These are phyloP conservation scores for Camellia granthamiana DNA, from an alignment of 148 eudicot species.

Conservation along the genomic window DNA sequence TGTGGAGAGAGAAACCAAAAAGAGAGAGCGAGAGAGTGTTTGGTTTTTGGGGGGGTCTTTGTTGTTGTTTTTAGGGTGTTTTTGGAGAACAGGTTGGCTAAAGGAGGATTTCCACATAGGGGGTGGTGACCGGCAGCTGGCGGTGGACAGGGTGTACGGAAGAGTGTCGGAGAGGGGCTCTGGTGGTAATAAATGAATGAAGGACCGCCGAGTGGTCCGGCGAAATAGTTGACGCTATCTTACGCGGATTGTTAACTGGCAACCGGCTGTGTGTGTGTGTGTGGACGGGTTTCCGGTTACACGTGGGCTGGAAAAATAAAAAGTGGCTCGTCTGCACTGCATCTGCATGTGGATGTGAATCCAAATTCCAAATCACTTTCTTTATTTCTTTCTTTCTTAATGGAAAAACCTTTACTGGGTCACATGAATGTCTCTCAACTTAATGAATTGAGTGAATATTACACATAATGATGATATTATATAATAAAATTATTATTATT, in stretches of 20 bases:
- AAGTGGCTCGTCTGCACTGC: background rate
- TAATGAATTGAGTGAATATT: no score
- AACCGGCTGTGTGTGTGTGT: conserved; percentile 21
- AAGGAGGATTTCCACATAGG: conserved; percentile 10
- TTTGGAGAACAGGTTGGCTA: conserved; percentile 41
- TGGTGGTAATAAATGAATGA: background rate
- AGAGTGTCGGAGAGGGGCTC: background rate
- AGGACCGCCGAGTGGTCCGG: background rate
- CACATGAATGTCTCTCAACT: conserved; percentile 7
- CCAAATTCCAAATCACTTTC: background rate
- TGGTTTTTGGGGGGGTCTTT: conserved; percentile 4
- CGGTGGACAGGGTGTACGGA: conserved; percentile 23
- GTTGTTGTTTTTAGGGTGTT: conserved; percentile 18
- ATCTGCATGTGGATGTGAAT: conserved; percentile 1
- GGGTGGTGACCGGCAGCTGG: conserved; percentile 42
- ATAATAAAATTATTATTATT: no score
- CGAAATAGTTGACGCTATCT: conserved; percentile 14
- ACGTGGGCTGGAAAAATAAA: background rate
- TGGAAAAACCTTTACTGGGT: background rate
- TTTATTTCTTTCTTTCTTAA: background rate
- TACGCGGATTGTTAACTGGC: conserved; percentile 26
- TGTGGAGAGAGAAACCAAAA: background rate
- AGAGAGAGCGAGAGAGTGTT: conserved; percentile 17
- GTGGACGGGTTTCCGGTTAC: conserved; percentile 19
- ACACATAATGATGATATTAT: no score